Evolutionary conservation across 495 filamentous ascomycete genomes (phyloP).

Genomic region (Penicillium dipodomyicola): DNA sequence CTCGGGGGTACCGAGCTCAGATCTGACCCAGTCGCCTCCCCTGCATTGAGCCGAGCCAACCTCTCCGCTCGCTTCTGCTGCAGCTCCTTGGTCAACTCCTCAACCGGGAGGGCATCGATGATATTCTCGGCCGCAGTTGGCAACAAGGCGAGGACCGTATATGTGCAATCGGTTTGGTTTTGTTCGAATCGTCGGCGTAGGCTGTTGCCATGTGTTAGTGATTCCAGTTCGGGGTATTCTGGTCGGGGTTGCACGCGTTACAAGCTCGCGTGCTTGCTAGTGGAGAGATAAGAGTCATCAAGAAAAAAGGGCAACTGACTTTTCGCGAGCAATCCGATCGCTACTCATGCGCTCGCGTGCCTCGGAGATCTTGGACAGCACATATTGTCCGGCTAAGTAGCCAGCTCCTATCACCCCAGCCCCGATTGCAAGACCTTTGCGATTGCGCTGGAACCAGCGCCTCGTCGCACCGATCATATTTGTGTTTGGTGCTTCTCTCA

Average conservation of each 20-base stretch:
- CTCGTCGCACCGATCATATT: constrained; percentile 78
- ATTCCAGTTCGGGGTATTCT: not conserved
- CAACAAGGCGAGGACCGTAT: constrained; percentile 92
- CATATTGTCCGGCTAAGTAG: constrained; percentile 91
- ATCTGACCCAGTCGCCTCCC: constrained; percentile 55
- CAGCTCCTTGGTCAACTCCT: constrained; percentile 83
- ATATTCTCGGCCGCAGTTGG: constrained; percentile 89
- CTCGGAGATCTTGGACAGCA: constrained; percentile 83
- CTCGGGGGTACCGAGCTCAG: constrained; percentile 72
- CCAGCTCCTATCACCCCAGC: constrained; percentile 82
- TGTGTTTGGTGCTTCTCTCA: constrained; percentile 13
- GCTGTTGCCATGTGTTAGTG: constrained; percentile 47
- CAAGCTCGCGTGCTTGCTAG: constrained; percentile 15
- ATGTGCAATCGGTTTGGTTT: constrained; percentile 97
- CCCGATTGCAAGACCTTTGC: constrained; percentile 82
- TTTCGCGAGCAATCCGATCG: constrained; percentile 92
- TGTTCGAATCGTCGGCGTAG: constrained; percentile 94
- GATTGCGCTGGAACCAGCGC: constrained; percentile 88
- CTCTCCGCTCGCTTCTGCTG: constrained; percentile 88
- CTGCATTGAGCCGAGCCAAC: constrained; percentile 54
- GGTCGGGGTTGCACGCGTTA: constrained; percentile 17
- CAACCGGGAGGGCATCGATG: constrained; percentile 81
- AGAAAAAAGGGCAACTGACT: constrained; percentile 56
- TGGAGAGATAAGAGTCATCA: constrained; percentile 5
- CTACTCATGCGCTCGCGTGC: constrained; percentile 91